Base-by-base conservation (phyloP, 2,329 filamentous ascomycete genomes). In the Trichophyton schoenleinii region DNA sequence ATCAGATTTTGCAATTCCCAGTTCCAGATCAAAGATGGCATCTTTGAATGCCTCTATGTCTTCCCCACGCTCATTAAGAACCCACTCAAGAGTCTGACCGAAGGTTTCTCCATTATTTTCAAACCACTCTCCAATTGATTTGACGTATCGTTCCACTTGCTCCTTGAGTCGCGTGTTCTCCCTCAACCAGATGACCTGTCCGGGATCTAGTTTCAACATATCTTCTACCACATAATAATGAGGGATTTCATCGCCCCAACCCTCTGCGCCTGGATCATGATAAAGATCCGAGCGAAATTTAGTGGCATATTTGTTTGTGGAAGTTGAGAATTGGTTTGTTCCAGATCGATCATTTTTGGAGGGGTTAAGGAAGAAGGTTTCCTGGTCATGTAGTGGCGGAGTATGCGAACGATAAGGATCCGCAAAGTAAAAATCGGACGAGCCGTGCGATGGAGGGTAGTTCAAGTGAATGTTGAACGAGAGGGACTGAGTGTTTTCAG, bases 161-260 rank as follows among this genome's bases (percentile, higher is more conserved):
- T 78, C 74, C 69, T 84, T 85, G 8, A 80, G 66, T 38, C 78
- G 78, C 48, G 80, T 80, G 64, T 82, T 75, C 63, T 84, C 80
- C 61, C 78, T 79, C 61, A 86, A 69, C 74, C 78, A 81, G 64
- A 86, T 67, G 7, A 85, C 74, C 69, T 85, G 82, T 44, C 78
- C 80, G 0, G 83, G 83, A 62, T 84, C 79, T 42, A 86, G 73
- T 70, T 86, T 86, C 71, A 85, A 74, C 79, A 85, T 83, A 64
- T 85, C 82, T 66, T 86, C 81, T 3, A 86, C 78, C 4, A 85
- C 75, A 65, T 86, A 85, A 68, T 85, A 85, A 64, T 85, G 83
- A 13, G 77, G 75, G 58, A 85, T 81, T 61, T 85, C 83, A 66
- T 85, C 83, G 34, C 83, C 83, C 83, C 83, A 86, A 25, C 83